Conservation (phyloP, 495 filamentous ascomycete species). For the Aspergillus avenaceus region DNA sequence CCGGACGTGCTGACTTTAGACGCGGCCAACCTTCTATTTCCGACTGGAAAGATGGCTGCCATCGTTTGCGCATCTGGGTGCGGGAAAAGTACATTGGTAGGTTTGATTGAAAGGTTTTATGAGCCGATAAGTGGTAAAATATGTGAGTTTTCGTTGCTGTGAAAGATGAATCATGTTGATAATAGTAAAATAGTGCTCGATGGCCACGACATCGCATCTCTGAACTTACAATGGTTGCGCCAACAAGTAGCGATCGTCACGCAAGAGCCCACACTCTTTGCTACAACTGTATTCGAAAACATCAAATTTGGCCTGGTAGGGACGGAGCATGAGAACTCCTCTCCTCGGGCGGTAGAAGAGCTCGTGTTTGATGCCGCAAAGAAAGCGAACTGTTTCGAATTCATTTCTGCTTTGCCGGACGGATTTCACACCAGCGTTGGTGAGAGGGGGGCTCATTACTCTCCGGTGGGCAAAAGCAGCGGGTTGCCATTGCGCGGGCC, state of each 20-base stretch:
- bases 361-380: constrained; percentile 76
- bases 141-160: no score
- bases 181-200: constrained; percentile 76
- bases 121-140: constrained; percentile 77
- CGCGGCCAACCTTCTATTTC: constrained; percentile 70
- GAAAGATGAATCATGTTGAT: no score
- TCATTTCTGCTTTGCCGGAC: constrained; percentile 78
- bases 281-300: constrained; percentile 81
- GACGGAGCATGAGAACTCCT: constrained; percentile 65
- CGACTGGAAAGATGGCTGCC: constrained; percentile 83
- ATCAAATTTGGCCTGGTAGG: constrained; percentile 87
- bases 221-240: constrained; percentile 89
- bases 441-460: constrained; percentile 88
- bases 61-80: constrained; percentile 84
- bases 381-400: constrained; percentile 92
- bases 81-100: constrained; percentile 90
- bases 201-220: constrained; percentile 70
- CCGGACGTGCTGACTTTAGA: constrained; percentile 86
- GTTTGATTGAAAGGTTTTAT: constrained; percentile 90
- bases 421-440: constrained; percentile 93
- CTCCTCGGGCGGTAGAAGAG: constrained; percentile 60
- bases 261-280: constrained; percentile 69
- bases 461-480: constrained; percentile 94
- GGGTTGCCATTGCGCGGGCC: constrained; percentile 83
- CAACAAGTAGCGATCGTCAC: constrained; percentile 88